Evolutionary conservation across 768 basidiomycete genomes (phyloP), one percentile per base, ranked within the genome.

Genomic region (Leccinum boreale): DNA sequence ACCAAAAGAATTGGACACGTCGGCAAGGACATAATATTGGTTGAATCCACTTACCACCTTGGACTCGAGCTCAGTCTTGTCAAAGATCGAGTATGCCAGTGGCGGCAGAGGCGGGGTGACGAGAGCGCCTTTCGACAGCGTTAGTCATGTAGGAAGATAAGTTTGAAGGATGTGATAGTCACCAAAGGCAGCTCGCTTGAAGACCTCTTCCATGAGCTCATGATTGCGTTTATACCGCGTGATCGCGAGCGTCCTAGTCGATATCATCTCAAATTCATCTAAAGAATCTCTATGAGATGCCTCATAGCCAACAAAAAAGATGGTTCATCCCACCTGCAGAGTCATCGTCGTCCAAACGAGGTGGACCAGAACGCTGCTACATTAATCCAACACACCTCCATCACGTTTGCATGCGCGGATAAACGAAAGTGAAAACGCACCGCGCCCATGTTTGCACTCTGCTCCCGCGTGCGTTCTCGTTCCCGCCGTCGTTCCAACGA

Each of bases 171-270:
- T 21, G 24, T 2, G 9, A 45, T 35, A 26, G 36, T 49, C 51
- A 62, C 90, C 83, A 64, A 84, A 87, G 1, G 86, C 87, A 23
- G 90, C 90, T 62, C 82, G 80, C 61, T 78, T 79, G 70, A 93
- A 92, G 2, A 93, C 86, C 45, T 87, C 87, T 66, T 87, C 87
- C 90, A 93, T 93, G 58, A 87, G 76, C 46, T 91, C 90, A 65
- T 92, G 89, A 65, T 93, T 93, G 6, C 90, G 84, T 62, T 79
- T 82, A 66, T 91, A 93, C 35, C 90, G 79, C 17, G 84, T 81
- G 35, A 88, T 65, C 7, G 91, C 87, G 15, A 92, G 77, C 3
- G 88, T 82, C 45, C 87, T 81, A 2, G 87, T 84, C 0, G 90
- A 87, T 58, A 92, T 86, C 58, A 79, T 76, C 58, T 92, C 90